Percentiles rank a stretch among this genome's conserved stretches.
phyloP scores from a whole-genome alignment of 2,329 filamentous ascomycete species.

The Talaromyces marneffei region DNA sequence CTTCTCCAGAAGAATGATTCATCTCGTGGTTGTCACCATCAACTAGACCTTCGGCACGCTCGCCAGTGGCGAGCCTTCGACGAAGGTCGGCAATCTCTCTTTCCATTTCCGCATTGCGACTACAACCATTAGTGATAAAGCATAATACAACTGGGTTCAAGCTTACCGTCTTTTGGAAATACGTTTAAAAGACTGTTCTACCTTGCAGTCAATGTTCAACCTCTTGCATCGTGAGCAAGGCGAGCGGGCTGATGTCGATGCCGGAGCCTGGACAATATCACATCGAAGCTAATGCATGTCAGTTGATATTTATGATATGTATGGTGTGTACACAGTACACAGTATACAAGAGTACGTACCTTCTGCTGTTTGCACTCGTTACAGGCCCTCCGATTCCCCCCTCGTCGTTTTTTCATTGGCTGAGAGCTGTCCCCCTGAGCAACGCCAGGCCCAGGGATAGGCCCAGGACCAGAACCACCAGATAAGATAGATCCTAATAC shows the following conservation, averaged over 20 bases:
- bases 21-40: slow-evolving; percentile 25
- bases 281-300: slow-evolving; percentile 50
- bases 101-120: slow-evolving; percentile 60
- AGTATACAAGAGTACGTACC: slow-evolving; percentile 40
- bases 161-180: slow-evolving; percentile 53
- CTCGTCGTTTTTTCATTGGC: slow-evolving; percentile 44
- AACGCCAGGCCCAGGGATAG: background rate
- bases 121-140: slow-evolving; percentile 22
- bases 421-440: slow-evolving; percentile 28
- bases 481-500: slow-evolving; percentile 7
- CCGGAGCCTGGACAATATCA: slow-evolving; percentile 60
- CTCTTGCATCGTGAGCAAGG: slow-evolving; percentile 58
- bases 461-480: background rate
- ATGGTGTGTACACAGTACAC: background rate
- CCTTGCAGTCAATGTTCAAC: slow-evolving; percentile 57
- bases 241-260: slow-evolving; percentile 51
- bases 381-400: slow-evolving; percentile 49
- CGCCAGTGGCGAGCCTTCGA: slow-evolving; percentile 36
- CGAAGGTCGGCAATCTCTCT: slow-evolving; percentile 48
- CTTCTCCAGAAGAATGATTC: slow-evolving; percentile 33
- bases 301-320: background rate
- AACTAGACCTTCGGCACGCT: slow-evolving; percentile 21
- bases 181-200: slow-evolving; percentile 62
- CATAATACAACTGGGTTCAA: background rate
- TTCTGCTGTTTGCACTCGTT: slow-evolving; percentile 66